Percentiles rank a stretch among this genome's conserved stretches.
Evolutionary conservation across 1,284 basidiomycete genomes (phyloP).

Genomic region (Ustanciosporium gigantosporum): DNA sequence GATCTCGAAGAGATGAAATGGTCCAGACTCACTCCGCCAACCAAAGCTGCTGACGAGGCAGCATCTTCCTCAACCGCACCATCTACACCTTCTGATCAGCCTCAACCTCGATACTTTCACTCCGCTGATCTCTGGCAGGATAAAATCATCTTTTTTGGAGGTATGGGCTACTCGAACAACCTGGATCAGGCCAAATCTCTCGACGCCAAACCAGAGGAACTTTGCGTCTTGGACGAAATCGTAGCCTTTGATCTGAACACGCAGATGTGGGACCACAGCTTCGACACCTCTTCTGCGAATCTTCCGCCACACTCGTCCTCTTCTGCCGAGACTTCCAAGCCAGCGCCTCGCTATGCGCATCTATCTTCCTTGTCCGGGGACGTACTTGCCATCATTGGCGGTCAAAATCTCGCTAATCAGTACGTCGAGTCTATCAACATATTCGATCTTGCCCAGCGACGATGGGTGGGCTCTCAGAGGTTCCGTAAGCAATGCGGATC

Average conservation of each 20-base stretch:
- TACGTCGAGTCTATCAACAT: slow-evolving; percentile 61
- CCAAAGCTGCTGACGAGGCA: neutral
- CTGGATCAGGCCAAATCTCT: neutral
- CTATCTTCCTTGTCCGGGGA: slow-evolving; percentile 46
- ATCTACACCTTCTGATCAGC: slow-evolving; percentile 7
- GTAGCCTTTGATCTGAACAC: slow-evolving; percentile 48
- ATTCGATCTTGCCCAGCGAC: slow-evolving; percentile 37
- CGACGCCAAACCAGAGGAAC: slow-evolving; percentile 20
- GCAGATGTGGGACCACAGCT: slow-evolving; percentile 45
- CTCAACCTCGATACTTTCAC: slow-evolving; percentile 55
- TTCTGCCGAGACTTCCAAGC: slow-evolving; percentile 3
- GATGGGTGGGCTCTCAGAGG: slow-evolving; percentile 37
- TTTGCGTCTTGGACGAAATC: slow-evolving; percentile 52
- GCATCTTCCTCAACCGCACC: neutral
- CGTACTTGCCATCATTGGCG: slow-evolving; percentile 83
- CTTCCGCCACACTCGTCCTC: slow-evolving; percentile 6
- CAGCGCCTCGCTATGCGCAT: slow-evolving; percentile 51
- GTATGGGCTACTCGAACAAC: slow-evolving; percentile 48
- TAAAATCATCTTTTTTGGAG: slow-evolving; percentile 53
- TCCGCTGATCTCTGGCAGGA: slow-evolving; percentile 52
- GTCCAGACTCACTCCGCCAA: slow-evolving; percentile 18
- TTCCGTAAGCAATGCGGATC: slow-evolving; percentile 51
- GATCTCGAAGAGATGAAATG: slow-evolving; percentile 47
- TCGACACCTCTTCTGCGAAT: slow-evolving; percentile 9
- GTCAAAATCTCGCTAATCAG: slow-evolving; percentile 72